phyloP scores from a whole-genome alignment of 257 asterid species.

The Nicotiana undulata region DNA sequence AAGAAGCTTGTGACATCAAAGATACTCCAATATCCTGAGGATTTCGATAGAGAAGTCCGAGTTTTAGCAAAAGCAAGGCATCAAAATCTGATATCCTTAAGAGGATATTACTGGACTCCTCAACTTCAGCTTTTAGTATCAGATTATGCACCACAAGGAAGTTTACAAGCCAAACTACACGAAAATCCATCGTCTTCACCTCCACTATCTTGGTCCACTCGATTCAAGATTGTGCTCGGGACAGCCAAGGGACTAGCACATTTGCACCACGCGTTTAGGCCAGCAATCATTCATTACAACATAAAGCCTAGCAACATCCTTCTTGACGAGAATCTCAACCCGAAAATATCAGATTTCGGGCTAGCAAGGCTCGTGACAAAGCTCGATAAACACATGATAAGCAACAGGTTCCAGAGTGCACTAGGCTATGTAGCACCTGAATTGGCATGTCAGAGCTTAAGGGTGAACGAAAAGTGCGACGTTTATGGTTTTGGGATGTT shows the following conservation, averaged over 20 bases:
- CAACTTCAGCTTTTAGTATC: slow-evolving; percentile 69
- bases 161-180: slow-evolving; percentile 60
- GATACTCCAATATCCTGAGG: slow-evolving; percentile 63
- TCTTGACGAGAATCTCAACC: slow-evolving; percentile 55
- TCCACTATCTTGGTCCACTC: slow-evolving; percentile 53
- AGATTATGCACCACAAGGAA: slow-evolving; percentile 57
- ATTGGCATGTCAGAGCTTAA: slow-evolving; percentile 74
- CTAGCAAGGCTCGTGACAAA: slow-evolving; percentile 56
- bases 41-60: slow-evolving; percentile 73
- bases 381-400: slow-evolving; percentile 54
- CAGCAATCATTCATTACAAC: slow-evolving; percentile 82
- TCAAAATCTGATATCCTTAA: slow-evolving; percentile 51
- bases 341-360: slow-evolving; percentile 75
- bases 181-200: slow-evolving; percentile 25
- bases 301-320: slow-evolving; percentile 78
- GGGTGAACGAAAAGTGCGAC: slow-evolving; percentile 90
- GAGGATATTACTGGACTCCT: slow-evolving; percentile 94
- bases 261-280: slow-evolving; percentile 70
- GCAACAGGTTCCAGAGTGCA: slow-evolving; percentile 63
- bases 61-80: slow-evolving; percentile 72
- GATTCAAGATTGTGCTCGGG: slow-evolving; percentile 66
- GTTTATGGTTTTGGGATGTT: slow-evolving; percentile 82
- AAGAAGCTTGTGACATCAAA: slow-evolving; percentile 61
- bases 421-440: slow-evolving; percentile 90
- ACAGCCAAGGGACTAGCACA: slow-evolving; percentile 85